Conservation (phyloP, 495 filamentous ascomycete species). For the Aspergillus indologenus region DNA sequence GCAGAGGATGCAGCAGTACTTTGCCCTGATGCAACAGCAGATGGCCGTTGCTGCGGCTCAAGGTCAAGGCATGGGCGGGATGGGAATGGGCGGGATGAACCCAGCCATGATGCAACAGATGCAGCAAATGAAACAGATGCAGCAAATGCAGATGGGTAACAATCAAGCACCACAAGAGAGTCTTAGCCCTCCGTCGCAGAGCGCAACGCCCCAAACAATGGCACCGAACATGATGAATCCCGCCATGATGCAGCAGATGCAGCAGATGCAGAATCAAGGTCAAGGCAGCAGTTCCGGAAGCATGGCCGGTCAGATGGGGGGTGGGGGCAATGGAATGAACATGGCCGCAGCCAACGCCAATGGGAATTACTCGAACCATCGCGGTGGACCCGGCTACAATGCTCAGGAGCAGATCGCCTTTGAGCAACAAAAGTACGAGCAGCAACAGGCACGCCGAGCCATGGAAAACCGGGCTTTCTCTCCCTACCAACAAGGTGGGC, state of each 20-base stretch:
- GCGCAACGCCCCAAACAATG: constrained; percentile 40
- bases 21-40: constrained; percentile 87
- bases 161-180: constrained; percentile 37
- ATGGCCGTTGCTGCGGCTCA: constrained; percentile 48
- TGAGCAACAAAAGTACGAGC: constrained; percentile 85
- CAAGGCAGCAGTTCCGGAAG: constrained; percentile 23
- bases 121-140: constrained; percentile 80
- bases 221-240: constrained; percentile 53
- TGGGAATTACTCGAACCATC: constrained; percentile 32
- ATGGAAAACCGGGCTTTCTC: constrained; percentile 47
- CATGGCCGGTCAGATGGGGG: constrained; percentile 20
- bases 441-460: constrained; percentile 57
- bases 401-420: constrained; percentile 76
- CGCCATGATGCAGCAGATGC: constrained; percentile 71
- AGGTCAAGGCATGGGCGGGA: constrained; percentile 48
- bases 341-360: constrained; percentile 7
- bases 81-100: constrained; percentile 70
- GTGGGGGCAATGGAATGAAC: constrained; percentile 3
- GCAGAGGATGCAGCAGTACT: constrained; percentile 96
- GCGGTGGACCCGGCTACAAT: constrained; percentile 58
- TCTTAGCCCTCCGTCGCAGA: constrained; percentile 49
- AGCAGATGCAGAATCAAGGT: constrained; percentile 53
- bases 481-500: constrained; percentile 54
- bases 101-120: constrained; percentile 79
- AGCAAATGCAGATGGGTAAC: constrained; percentile 64